These are phyloP conservation scores for Butyriboletus appendiculatus DNA, from an alignment of 1,284 basidiomycete genomes.

Conservation along the genomic window DNA sequence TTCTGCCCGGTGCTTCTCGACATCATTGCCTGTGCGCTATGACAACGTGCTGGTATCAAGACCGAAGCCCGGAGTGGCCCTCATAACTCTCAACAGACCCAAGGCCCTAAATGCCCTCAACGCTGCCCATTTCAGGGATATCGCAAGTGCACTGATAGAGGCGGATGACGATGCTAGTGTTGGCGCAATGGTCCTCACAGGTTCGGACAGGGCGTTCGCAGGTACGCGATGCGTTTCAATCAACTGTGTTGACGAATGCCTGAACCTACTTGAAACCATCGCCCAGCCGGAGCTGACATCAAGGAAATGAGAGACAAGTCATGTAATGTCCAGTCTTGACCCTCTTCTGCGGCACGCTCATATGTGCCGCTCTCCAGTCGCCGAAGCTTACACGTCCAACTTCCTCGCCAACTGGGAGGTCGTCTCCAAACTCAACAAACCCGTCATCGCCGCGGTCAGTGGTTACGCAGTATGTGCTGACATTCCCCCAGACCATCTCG, in stretches of 20 bases:
- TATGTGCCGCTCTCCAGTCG: conserved; percentile 46
- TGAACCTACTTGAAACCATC: background rate
- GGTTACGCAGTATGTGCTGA: conserved; percentile 81
- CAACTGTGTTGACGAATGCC: background rate
- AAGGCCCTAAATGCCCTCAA: conserved; percentile 95
- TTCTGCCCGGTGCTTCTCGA: conserved; percentile 27
- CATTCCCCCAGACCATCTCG: background rate
- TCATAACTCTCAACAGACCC: conserved; percentile 94
- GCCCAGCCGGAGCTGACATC: conserved; percentile 82
- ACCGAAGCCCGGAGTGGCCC: conserved; percentile 76
- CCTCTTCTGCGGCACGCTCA: background rate
- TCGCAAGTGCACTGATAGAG: conserved; percentile 74
- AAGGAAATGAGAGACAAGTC: conserved; percentile 94
- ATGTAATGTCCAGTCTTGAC: conserved; percentile 51
- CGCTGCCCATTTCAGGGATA: conserved; percentile 74
- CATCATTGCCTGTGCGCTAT: conserved; percentile 39
- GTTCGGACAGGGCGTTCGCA: conserved; percentile 92
- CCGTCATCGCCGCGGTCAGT: conserved; percentile 94
- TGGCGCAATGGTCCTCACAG: conserved; percentile 91
- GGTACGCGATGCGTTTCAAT: conserved; percentile 46
- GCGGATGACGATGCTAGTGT: conserved; percentile 74
- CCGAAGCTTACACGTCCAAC: conserved; percentile 86
- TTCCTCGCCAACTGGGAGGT: conserved; percentile 90
- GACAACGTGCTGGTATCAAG: conserved; percentile 75
- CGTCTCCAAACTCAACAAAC: conserved; percentile 81